Evolutionary conservation across 805 yeast genomes (phyloP), one percentile per base, ranked within the genome.

Genomic region (Cyberlindnera bimundalis): DNA sequence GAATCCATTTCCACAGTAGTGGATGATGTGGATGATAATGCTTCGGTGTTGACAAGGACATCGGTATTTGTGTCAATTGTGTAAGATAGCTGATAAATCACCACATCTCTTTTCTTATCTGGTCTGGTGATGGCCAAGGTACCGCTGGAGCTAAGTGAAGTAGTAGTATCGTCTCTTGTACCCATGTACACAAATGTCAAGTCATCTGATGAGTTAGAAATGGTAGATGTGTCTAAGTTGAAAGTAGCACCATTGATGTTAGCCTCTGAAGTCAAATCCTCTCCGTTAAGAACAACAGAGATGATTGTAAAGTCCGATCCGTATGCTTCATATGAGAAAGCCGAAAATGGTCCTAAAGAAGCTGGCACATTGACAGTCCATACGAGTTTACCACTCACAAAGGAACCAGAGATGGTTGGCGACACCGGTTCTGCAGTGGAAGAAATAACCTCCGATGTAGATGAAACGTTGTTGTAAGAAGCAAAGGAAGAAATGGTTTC

Each of bases 341-440:
- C 31, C 3, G 35, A 15, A 42, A 46, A 47, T 14, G 48, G 51
- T 12, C 51, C 51, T 9, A 44, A 30, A 3, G 40, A 33, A 3
- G 35, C 37, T 24, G 51, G 51, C 18, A 47, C 40, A 6, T 11
- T 33, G 9, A 47, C 37, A 1, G 33, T 31, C 51, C 51, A 47
- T n/a, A 24, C 27, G 5, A 45, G 35, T 14, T 30, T 19, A 3
- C 48, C 48, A 25, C 34, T 33, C 10, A 15, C 15, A 21, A 42
- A 44, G 3, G 19, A 36, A 25, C 51, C 51, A 31, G 31, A 26
- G 8, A 47, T 41, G 13, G 35, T 33, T 27, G 51, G 51, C 9
- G 18, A 21, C 14, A 20, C 36, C 10, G 38, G 20, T 8, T 17
- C 33, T 10, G 13, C 15, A 5, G 21, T 8, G 21, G 33, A 6